Evolutionary conservation across 495 filamentous ascomycete species (phyloP).

Genomic region (Neurospora sp.): DNA sequence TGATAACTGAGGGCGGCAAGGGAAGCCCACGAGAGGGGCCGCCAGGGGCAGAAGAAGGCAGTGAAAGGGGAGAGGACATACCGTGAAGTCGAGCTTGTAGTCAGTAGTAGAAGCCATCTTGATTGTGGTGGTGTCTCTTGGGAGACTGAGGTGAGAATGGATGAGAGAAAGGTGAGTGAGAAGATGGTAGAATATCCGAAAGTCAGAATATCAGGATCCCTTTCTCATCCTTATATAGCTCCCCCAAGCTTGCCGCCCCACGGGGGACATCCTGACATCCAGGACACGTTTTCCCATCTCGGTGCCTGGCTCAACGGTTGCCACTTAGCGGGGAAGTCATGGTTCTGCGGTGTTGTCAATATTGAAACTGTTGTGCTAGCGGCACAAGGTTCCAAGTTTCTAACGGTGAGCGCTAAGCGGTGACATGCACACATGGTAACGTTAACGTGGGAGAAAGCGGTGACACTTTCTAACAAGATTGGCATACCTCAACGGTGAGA

Average conservation of each 20-base stretch:
- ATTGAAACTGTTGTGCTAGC: not conserved
- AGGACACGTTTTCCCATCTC: not conserved
- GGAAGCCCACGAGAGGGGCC: not conserved
- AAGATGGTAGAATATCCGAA: not conserved
- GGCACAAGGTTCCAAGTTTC: not conserved
- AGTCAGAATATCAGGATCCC: not conserved
- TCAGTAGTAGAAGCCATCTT: not conserved
- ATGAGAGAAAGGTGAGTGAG: not conserved
- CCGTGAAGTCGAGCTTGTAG: not conserved
- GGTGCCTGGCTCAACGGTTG: not conserved
- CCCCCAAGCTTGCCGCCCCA: not conserved
- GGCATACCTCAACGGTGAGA: not conserved
- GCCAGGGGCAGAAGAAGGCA: not conserved
- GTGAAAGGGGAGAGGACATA: not conserved
- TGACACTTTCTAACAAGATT: not conserved
- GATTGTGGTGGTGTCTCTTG: not conserved
- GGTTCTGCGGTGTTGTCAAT: not conserved
- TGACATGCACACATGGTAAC: not conserved
- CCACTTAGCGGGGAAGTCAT: not conserved
- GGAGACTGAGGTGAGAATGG: not conserved
- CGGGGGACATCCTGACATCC: not conserved
- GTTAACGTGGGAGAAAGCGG: not conserved
- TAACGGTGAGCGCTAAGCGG: not conserved
- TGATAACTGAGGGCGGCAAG: not conserved
- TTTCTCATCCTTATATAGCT: not conserved